Evolutionary conservation across 179 eudicot species (phyloP).

Genomic region (Carnegiea gigantea): DNA sequence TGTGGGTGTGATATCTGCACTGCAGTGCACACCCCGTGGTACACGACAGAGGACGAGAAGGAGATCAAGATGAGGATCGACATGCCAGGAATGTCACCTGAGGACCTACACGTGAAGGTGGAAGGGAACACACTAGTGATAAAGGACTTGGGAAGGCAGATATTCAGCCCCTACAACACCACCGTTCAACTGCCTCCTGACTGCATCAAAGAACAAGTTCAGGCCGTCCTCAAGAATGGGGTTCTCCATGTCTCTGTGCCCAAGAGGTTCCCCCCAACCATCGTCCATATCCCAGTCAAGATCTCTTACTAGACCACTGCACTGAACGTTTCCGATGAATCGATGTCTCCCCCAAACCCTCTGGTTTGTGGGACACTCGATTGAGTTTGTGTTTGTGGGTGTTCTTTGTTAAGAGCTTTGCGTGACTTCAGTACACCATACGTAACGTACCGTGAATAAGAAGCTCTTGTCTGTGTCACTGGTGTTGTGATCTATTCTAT

Average conservation of each 20-base stretch:
- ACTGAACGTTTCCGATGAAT: neutral
- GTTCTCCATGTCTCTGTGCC: slow-evolving; percentile 31
- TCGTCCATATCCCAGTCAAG: slow-evolving; percentile 19
- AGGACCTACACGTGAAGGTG: slow-evolving; percentile 27
- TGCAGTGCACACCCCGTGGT: slow-evolving; percentile 26
- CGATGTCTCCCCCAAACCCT: neutral
- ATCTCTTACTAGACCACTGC: neutral
- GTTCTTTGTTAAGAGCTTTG: slow-evolving; percentile 1
- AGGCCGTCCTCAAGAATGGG: slow-evolving; percentile 26
- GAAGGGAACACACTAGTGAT: slow-evolving; percentile 25
- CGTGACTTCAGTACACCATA: neutral
- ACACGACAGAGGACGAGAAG: slow-evolving; percentile 21
- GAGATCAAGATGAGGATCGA: slow-evolving; percentile 26
- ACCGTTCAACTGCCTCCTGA: slow-evolving; percentile 20
- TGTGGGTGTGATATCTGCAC: too few relatives aligned
- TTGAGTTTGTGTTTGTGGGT: neutral
- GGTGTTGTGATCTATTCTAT: neutral
- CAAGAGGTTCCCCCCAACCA: slow-evolving; percentile 13
- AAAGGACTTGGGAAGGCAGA: slow-evolving; percentile 29
- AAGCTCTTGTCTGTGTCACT: neutral
- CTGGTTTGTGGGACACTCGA: neutral
- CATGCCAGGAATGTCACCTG: slow-evolving; percentile 27
- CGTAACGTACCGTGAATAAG: neutral
- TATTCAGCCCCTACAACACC: slow-evolving; percentile 29
- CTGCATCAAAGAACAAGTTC: slow-evolving; percentile 26